These are phyloP conservation scores for Vigna radiata DNA, from an alignment of 306 rosid species.

Conservation along the genomic window DNA sequence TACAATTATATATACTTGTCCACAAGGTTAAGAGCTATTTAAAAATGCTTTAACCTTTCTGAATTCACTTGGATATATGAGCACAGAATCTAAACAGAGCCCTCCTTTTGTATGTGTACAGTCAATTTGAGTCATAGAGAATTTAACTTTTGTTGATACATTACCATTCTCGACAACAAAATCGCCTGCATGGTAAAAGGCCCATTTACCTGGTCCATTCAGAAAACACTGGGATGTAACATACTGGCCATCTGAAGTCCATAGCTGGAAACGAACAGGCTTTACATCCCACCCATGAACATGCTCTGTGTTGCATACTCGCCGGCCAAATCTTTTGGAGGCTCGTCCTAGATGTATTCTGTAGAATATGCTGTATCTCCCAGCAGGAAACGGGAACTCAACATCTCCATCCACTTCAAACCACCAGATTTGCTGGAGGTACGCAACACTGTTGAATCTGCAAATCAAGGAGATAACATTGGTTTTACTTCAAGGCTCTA, in stretches of 20 bases:
- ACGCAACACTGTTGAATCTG: conserved; percentile 78
- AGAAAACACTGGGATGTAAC: conserved; percentile 70
- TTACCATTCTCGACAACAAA: conserved; percentile 70
- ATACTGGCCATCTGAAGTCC: conserved; percentile 84
- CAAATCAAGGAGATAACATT: conserved; percentile 28
- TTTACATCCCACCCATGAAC: conserved; percentile 96
- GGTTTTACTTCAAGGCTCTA: conserved; percentile 16
- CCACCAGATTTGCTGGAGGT: conserved; percentile 98
- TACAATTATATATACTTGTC: conserved; percentile 17
- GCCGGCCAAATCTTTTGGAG: conserved; percentile 77
- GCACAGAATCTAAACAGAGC: conserved; percentile 86
- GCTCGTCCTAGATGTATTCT: conserved; percentile 75
- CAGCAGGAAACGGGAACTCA: conserved; percentile 90
- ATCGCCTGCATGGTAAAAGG: conserved; percentile 75
- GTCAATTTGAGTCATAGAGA: conserved; percentile 97
- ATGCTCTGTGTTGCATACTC: conserved; percentile 71
- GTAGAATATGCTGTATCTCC: conserved; percentile 82
- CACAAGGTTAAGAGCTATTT: conserved; percentile 45
- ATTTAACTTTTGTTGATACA: conserved; percentile 66
- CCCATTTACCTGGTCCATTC: conserved; percentile 79
- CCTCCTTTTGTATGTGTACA: conserved; percentile 99
- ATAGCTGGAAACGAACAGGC: conserved; percentile 84
- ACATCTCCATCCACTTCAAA: conserved; percentile 95
- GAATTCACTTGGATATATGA: conserved; percentile 68
- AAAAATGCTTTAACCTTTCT: conserved; percentile 68